Conservation (phyloP, 176 grass and related monocot species). For the Cymbopogon citratus region DNA sequence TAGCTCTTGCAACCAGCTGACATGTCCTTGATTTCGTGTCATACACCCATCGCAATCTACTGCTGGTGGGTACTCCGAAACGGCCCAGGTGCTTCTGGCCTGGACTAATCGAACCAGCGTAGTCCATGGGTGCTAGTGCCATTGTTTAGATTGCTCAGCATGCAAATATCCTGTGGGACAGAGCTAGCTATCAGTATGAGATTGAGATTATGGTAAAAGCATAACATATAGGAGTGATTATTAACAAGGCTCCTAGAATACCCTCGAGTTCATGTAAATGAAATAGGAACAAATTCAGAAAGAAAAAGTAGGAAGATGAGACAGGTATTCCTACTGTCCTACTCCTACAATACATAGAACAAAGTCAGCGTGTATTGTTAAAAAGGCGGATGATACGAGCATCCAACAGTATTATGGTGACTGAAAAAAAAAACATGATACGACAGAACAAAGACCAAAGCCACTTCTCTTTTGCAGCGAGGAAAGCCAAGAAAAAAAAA, state of each 20-base stretch:
- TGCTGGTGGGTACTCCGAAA: neutral
- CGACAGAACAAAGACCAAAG: neutral
- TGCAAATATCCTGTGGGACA: constrained; percentile 19
- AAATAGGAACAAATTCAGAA: neutral
- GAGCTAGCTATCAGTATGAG: constrained; percentile 19
- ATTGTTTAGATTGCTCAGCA: constrained; percentile 33
- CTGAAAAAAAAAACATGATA: neutral
- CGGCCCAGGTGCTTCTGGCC: neutral
- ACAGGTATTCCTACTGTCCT: neutral
- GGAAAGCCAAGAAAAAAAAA: neutral
- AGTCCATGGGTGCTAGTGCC: constrained; percentile 46
- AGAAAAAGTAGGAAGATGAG: neutral
- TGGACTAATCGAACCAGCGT: constrained; percentile 21
- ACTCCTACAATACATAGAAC: neutral
- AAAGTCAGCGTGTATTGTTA: neutral
- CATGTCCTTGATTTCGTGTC: constrained; percentile 16
- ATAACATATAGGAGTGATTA: neutral
- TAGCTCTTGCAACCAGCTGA: constrained; percentile 33
- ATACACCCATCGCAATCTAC: neutral
- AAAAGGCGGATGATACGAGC: neutral
- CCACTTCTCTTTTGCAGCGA: neutral
- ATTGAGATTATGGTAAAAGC: neutral
- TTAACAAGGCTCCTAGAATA: neutral
- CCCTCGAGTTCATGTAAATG: neutral
- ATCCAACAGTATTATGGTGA: constrained; percentile 1